Conservation (phyloP, 768 basidiomycete genomes). For the Suillus sp. region DNA sequence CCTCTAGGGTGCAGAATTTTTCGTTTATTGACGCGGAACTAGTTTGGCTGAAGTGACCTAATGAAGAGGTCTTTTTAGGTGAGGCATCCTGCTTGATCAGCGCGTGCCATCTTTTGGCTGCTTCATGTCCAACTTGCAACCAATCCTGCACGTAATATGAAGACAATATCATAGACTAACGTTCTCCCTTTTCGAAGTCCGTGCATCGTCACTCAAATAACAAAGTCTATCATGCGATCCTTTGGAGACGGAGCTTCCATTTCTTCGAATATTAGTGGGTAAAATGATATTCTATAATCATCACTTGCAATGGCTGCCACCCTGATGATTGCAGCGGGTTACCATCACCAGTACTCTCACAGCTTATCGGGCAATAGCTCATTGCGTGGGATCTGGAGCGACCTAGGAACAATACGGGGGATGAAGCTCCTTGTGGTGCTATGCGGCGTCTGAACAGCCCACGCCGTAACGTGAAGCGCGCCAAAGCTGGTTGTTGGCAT, state of each 20-base stretch:
- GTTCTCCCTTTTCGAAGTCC: not conserved
- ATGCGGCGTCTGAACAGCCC: not conserved
- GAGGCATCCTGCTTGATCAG: constrained; percentile 11
- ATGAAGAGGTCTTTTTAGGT: constrained; percentile 19
- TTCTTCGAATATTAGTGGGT: not conserved
- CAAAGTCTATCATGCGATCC: not conserved
- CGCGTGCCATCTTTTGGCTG: not conserved
- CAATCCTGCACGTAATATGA: not conserved
- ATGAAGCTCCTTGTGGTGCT: constrained; percentile 1
- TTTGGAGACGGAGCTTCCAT: not conserved
- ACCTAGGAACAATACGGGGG: not conserved
- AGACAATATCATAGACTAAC: not conserved
- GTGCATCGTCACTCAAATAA: not conserved
- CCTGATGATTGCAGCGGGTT: not conserved
- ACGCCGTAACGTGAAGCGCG: too few relatives aligned
- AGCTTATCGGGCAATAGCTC: not conserved
- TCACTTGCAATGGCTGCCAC: not conserved
- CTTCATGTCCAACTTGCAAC: not conserved
- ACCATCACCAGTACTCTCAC: not conserved
- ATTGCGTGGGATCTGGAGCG: not conserved
- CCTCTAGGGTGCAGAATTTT: constrained; percentile 7
- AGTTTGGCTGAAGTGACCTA: constrained; percentile 18
- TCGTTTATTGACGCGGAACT: constrained; percentile 9
- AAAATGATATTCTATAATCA: not conserved
- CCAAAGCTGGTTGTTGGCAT: not conserved